Evolutionary conservation across 306 rosid genomes (phyloP), one percentile per base, ranked within the genome.

Genomic region (Lathyrus sativus): DNA sequence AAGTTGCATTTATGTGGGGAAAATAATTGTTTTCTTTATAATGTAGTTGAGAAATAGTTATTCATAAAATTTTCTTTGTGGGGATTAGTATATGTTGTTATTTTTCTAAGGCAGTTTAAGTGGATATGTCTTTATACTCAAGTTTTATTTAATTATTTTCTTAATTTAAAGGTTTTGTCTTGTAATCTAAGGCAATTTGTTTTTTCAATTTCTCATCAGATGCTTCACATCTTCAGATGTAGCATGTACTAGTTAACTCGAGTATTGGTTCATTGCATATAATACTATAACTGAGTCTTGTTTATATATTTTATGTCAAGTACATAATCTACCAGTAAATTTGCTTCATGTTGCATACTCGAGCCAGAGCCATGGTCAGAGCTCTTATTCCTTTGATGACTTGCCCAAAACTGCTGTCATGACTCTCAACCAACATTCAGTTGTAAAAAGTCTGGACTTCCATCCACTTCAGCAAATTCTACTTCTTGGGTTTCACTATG

Each of bases 361-460:
- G 53, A 75, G 77, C 79, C 97, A 90, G 80, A 86, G 82, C 81
- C 97, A 90, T 75, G 95, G 95, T 49, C 99, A 90, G 79, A 90
- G 92, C 75, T 95, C 96, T 60, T 88, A 84, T 72, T 82, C 96
- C 68, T 79, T 92, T 56, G 92, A 91, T 68, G 99, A 95, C 86
- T 81, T 95, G 89, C 99, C 99, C 68, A 90, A 85, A 88, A 65
- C 65, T 76, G 88, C 83, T 76, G 85, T 88, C 67, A 81, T 85
- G 82, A 90, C 86, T 73, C 75, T 91, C 78, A 85, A 42, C 81
- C 88, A 73, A 81, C 89, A 95, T 58, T 90, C 97, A 51, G 62
- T 65, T 44, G 96, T 85, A 73, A 95, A 85, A 85, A 95, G 99
- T 68, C 85, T 95, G 95, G 97, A 95, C 77, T 95, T 95, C 73